Base-by-base conservation (phyloP, 2,329 filamentous ascomycete genomes). In the Fusarium marasasianum region DNA sequence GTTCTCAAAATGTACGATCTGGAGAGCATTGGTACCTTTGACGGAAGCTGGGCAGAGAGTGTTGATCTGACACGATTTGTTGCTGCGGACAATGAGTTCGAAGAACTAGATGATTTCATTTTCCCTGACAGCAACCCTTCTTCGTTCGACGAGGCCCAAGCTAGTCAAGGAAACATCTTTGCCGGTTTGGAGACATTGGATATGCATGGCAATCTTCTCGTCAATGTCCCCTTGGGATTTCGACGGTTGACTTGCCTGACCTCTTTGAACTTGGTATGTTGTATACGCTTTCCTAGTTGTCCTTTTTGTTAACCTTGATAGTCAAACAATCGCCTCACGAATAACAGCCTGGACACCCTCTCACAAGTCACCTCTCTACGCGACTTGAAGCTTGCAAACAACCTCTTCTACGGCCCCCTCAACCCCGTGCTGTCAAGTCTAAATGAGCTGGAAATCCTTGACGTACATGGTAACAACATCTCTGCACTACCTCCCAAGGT, bases 1-100 rank as follows among this genome's bases (percentile, higher is more conserved):
- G 93, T 98, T 1, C 85, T 97, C 83, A 90, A 91, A 62, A 98
- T 98, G 95, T 98, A 98, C 80, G 93, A 95, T 76, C 86, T 94
- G 24, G 91, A 95, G 60, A 87, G 89, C 4, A 87, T 91, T 63
- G 90, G 92, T 43, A 86, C 86, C 18, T 85, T 88, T 29, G 90
- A 88, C 41, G 89, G 91, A 17, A 90, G 92, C 40, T 98, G 96
- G 96, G 95, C 95, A 5, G 96, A 98, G 81, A 92, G 93, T 67
- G 94, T 98, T 17, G 96, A 98, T 79, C 84, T 98, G 51, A 93
- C 92, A 2, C 91, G 93, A 69, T 91, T 98, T 56, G 90, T 96
- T 73, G 95, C 93, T 11, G 95, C 96, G 14, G 95, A 98, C 79
- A 98, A 99, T 78, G 94, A 98, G 78, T 82, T 99, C 54, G 91